Percentiles rank a stretch among this genome's conserved stretches.
Conservation (phyloP, 257 asterid species). For the Solanum tacnaense region DNA sequence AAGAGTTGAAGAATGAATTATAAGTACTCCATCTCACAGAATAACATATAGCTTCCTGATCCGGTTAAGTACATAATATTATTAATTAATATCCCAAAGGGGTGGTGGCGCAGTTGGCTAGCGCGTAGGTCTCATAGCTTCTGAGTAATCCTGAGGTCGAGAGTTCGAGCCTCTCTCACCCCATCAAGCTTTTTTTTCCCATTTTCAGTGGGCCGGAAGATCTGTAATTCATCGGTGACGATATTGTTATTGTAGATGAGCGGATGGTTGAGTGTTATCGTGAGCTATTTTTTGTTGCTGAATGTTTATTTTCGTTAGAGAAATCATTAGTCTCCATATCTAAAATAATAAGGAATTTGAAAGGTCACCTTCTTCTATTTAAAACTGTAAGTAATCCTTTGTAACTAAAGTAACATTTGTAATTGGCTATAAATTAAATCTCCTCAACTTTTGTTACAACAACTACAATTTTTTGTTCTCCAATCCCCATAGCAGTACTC, state of each 20-base stretch:
- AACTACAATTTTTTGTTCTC: neutral
- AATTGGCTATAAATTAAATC: neutral
- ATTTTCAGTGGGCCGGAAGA: neutral
- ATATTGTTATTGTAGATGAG: neutral
- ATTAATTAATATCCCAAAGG: neutral
- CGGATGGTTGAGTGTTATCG: neutral
- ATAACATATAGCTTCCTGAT: no score
- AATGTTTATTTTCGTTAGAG: neutral
- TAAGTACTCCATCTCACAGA: no score
- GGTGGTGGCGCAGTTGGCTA: slow-evolving; percentile 99
- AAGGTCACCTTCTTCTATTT: neutral
- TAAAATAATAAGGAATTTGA: no score
- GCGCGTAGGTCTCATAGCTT: slow-evolving; percentile 99
- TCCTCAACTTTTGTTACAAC: neutral
- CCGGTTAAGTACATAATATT: no score
- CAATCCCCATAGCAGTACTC: neutral
- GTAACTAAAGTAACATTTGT: no score
- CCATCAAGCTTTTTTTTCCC: slow-evolving; percentile 11
- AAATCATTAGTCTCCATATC: neutral
- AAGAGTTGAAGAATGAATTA: no score
- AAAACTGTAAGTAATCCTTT: neutral
- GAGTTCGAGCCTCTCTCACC: slow-evolving; percentile 95
- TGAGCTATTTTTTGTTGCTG: neutral
- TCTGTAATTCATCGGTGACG: neutral
- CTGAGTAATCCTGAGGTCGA: slow-evolving; percentile 86